These are phyloP conservation scores for Xylaria longipes DNA, from an alignment of 495 filamentous ascomycete genomes.

Conservation along the genomic window DNA sequence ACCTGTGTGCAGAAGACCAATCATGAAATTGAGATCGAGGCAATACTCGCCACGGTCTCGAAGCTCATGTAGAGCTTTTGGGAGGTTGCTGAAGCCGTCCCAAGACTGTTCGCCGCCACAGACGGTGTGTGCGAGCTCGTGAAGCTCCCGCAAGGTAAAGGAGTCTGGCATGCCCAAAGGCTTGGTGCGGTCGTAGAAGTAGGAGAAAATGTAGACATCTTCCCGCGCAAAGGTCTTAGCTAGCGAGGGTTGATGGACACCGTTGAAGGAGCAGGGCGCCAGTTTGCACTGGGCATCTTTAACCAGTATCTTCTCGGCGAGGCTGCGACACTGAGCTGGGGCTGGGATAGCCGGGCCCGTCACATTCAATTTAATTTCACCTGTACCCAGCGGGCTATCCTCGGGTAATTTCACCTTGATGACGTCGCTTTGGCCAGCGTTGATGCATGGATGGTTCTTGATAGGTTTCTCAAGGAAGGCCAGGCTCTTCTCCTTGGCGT, in stretches of 20 bases:
- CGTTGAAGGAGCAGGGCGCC: slow-evolving; percentile 95
- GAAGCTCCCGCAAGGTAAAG: slow-evolving; percentile 87
- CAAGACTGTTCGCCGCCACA: slow-evolving; percentile 80
- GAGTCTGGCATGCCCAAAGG: slow-evolving; percentile 94
- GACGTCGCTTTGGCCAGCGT: slow-evolving; percentile 72
- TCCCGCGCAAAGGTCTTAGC: slow-evolving; percentile 91
- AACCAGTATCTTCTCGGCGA: slow-evolving; percentile 88
- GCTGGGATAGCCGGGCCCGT: slow-evolving; percentile 77
- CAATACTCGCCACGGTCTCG: slow-evolving; percentile 84
- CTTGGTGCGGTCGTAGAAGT: slow-evolving; percentile 93
- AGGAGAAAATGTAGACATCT: slow-evolving; percentile 95
- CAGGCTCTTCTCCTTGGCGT: slow-evolving; percentile 55
- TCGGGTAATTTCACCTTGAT: slow-evolving; percentile 71
- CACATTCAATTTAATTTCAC: slow-evolving; percentile 75
- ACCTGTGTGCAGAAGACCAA: slow-evolving; percentile 88
- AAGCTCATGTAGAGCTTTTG: slow-evolving; percentile 77
- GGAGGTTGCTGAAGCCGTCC: slow-evolving; percentile 76
- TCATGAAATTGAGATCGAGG: slow-evolving; percentile 94
- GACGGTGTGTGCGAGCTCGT: slow-evolving; percentile 81
- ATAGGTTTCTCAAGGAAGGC: slow-evolving; percentile 70
- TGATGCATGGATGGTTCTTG: slow-evolving; percentile 83
- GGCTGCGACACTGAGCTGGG: slow-evolving; percentile 83
- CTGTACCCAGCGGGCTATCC: slow-evolving; percentile 65
- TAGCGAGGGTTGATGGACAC: slow-evolving; percentile 90
- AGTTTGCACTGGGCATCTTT: slow-evolving; percentile 85